Evolutionary conservation across 495 filamentous ascomycete species (phyloP).

Genomic region (Aspergillus avenaceus): DNA sequence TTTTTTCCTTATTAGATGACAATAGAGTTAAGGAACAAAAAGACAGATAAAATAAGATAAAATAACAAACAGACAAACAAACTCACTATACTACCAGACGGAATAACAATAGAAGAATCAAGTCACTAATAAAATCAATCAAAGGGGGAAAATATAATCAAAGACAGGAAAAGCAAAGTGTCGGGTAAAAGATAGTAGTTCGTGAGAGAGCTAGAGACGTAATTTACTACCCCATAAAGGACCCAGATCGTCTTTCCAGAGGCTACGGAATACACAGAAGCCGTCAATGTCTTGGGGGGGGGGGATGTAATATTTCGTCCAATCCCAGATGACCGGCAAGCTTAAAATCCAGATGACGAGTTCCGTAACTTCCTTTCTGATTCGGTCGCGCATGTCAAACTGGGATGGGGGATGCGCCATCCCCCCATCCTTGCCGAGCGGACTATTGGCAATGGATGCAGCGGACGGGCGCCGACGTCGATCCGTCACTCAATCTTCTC

Average conservation of each 20-base stretch:
- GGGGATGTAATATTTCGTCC: neutral
- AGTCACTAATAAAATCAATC: too few relatives aligned
- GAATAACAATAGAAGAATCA: too few relatives aligned
- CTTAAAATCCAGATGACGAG: constrained; percentile 16
- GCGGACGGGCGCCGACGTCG: constrained; percentile 37
- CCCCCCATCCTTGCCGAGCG: constrained; percentile 25
- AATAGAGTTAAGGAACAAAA: too few relatives aligned
- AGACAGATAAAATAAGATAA: too few relatives aligned
- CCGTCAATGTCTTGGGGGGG: neutral
- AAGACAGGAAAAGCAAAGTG: too few relatives aligned
- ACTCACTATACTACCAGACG: too few relatives aligned
- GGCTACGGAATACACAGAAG: neutral
- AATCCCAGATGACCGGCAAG: constrained; percentile 12
- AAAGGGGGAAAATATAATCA: too few relatives aligned
- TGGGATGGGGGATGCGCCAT: constrained; percentile 4
- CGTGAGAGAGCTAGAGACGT: too few relatives aligned
- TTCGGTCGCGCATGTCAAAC: constrained; percentile 17
- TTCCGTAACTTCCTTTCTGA: constrained; percentile 5
- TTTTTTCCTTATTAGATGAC: too few relatives aligned
- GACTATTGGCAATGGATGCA: constrained; percentile 43
- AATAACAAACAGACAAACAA: too few relatives aligned
- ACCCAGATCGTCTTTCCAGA: neutral
- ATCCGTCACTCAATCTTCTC: constrained; percentile 31
- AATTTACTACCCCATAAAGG: too few relatives aligned
- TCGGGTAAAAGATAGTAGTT: too few relatives aligned